Evolutionary conservation across 2,329 filamentous ascomycete species (phyloP), one percentile per base, ranked within the genome.

Genomic region (Myriosclerotinia curreyana): DNA sequence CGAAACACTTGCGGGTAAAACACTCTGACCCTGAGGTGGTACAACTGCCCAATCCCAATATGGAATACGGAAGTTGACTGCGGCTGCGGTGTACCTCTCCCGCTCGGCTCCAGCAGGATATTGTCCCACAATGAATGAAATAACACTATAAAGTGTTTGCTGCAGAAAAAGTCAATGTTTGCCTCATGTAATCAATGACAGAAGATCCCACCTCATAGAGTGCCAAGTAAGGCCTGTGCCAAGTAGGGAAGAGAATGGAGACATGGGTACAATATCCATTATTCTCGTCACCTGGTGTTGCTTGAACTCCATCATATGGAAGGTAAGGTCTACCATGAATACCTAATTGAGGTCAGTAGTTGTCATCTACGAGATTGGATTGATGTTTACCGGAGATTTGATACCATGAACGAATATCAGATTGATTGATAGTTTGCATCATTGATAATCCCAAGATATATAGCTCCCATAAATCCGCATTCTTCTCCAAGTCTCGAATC

Each of bases 171-270:
- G 53, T 62, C 59, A 54, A 5, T 62, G 46, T 34, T n/a, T 36
- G 20, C 17, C 28, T 44, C 8, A 6, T 15, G 34, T 49, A 12
- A 17, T 17, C 8, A 40, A 22, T 14, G 5, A 1, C 46, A 20
- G 49, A 17, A 40, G 11, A 11, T 60, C 74, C 14, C 73, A 83
- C 82, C 82, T 87, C 84, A 64, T 78, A 86, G 17, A 86, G 75
- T 8, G 79, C 75, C 52, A 84, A 69, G 66, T 82, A 86, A 5
- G 82, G 79, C 25, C 83, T 79, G 72, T 87, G 84, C 84, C 82
- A 86, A 11, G 70, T 68, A 25, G 69, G 69, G 53, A 74, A 72
- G n/a, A 74, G 63, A 36, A 71, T 68, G 11, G 71, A 72, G 31
- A 69, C 67, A 66, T 74, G 72, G 8, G 65, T 65, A 50, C 71